Percentiles rank a stretch among this genome's conserved stretches.
Evolutionary conservation across 169 alveolate genomes (phyloP).

Genomic region (Babesia bovis): DNA sequence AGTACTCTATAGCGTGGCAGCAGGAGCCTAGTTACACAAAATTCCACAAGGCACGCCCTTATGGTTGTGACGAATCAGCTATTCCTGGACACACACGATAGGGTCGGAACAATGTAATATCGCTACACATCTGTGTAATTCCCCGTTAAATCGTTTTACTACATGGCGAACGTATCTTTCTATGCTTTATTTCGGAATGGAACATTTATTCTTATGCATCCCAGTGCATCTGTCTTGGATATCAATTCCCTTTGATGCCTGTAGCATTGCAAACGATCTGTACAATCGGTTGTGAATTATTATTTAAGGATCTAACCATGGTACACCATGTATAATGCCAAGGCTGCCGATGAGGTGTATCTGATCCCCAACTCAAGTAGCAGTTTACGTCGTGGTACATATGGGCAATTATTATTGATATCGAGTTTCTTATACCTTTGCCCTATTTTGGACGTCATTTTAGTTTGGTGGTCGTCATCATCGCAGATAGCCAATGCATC

Average conservation of each 20-base stretch:
- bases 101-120: background rate
- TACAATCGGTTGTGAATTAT: no score
- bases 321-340: background rate
- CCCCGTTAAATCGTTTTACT: no score
- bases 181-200: no score
- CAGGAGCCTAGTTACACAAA: conserved; percentile 4
- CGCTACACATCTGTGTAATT: no score
- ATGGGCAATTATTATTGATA: background rate
- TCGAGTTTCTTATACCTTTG: background rate
- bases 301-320: background rate
- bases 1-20: conserved; percentile 4
- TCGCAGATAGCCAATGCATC: background rate
- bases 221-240: no score
- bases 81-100: background rate
- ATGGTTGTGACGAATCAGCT: conserved; percentile 5
- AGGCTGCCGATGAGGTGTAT: conserved; percentile 13
- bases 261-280: no score
- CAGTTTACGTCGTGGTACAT: background rate
- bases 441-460: background rate
- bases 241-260: no score
- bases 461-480: background rate
- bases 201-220: no score
- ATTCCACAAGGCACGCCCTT: conserved; percentile 15
- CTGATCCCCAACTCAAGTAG: background rate
- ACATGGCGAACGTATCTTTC: no score